Evolutionary conservation across 108 stramenopile genomes (phyloP).

Genomic region (Craspedostauros australis): DNA sequence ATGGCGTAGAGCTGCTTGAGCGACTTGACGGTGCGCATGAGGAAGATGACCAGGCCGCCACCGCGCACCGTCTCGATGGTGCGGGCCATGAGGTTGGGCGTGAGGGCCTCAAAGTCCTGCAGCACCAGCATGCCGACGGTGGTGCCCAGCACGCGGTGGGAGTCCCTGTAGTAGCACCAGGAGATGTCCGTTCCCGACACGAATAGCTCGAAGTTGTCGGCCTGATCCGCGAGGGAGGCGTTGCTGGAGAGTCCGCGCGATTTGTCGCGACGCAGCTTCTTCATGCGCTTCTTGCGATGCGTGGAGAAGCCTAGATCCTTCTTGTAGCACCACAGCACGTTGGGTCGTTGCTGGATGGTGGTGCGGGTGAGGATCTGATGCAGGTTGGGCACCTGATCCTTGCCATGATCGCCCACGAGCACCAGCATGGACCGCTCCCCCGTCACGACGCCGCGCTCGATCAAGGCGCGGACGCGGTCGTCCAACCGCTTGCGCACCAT

Average conservation of each 20-base stretch:
- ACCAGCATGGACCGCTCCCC: constrained; percentile 88
- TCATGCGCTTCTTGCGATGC: constrained; percentile 90
- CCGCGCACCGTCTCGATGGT: constrained; percentile 98
- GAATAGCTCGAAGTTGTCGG: constrained; percentile 98
- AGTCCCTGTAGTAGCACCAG: constrained; percentile 99
- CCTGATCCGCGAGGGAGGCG: constrained; percentile 21
- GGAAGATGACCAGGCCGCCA: constrained; percentile 94
- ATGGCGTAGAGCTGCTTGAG: constrained; percentile 97
- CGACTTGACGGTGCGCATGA: constrained; percentile 88
- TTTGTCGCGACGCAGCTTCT: constrained; percentile 91
- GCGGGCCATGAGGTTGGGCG: constrained; percentile 96
- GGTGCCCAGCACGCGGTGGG: constrained; percentile 91
- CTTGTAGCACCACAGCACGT: constrained; percentile 99
- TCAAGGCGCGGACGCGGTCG: constrained; percentile 88
- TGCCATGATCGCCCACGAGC: constrained; percentile 97
- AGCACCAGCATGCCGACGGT: constrained; percentile 95
- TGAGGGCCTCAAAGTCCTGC: constrained; percentile 98
- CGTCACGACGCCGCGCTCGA: constrained; percentile 80
- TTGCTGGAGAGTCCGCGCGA: constrained; percentile 57
- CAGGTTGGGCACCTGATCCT: constrained; percentile 97
- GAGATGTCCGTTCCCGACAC: constrained; percentile 88
- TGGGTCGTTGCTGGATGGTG: constrained; percentile 70
- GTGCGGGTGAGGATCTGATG: constrained; percentile 87
- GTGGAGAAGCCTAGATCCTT: constrained; percentile 98
- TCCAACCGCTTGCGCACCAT: constrained; percentile 99